Base-by-base conservation (phyloP, 495 filamentous ascomycete species). In the Lophiotrema nucula region DNA sequence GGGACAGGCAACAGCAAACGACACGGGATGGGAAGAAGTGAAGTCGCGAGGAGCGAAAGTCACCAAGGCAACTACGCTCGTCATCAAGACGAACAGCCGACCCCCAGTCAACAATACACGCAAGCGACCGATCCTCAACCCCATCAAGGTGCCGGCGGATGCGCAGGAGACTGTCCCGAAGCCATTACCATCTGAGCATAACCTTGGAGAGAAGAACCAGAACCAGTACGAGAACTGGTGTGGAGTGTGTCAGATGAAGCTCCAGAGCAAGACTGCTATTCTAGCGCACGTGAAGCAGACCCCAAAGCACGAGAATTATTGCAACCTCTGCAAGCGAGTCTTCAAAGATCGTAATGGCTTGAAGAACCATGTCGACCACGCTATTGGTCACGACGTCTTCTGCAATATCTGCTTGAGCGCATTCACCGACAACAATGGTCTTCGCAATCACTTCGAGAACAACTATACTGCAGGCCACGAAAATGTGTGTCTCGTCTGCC, bases 361-460 rank as follows among this genome's bases (percentile, higher is more conserved):
- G 11, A 27, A 47, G 39, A 62, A 62, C 28, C 59, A 62, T 31
- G 38, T 62, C 12, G 53, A 62, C 2, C 37, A 57, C 47, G 15
- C 59, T 15, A 19, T 33, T 1, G 53, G 44, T 25, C 59, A 62
- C 35, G 41, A 46, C 3, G n/a, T 47, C 21, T 28, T 41, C 27
- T 62, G 59, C 59, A 62, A 62, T 33, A 21, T 53, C n/a, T 62
- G 59, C 25, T 38, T 62, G n/a, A 56, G 45, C 28, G 39, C 52
- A 2, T 62, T 62, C 42, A 38, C 41, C 4, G 46, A 56, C 38
- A 25, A 23, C 24, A 39, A 27, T 15, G 52, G 46, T 25, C 53
- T 62, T 18, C 43, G 38, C 10, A 56, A 56, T 19, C 59, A 62
- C 31, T 47, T 56, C n/a, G 39, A 41, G 39, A 56, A 53, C 45